phyloP scores from a whole-genome alignment of 2,329 filamentous ascomycete genomes.

The Trichoderma polysporum region DNA sequence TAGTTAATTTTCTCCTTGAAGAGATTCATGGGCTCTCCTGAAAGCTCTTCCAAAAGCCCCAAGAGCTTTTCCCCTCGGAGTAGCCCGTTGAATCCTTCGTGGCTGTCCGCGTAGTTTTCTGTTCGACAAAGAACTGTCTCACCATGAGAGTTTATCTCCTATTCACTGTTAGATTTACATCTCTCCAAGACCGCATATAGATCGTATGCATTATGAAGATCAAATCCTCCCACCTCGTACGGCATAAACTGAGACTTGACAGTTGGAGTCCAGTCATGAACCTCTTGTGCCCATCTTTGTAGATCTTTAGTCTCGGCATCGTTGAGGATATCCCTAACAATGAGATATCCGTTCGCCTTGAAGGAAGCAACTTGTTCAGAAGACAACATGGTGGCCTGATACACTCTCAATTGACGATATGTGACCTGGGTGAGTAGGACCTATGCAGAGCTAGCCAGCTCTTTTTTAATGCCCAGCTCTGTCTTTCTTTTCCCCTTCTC shows the following conservation, averaged over 20 bases:
- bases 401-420: neutral
- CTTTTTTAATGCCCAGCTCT: neutral
- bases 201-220: neutral
- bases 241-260: neutral
- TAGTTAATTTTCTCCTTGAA: conserved; percentile 9
- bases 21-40: neutral
- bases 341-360: neutral
- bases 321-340: neutral
- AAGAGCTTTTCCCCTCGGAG: neutral
- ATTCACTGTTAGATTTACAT: neutral
- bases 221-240: neutral
- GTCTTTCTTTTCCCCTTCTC: neutral
- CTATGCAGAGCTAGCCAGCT: neutral
- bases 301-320: neutral
- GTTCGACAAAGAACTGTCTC: neutral
- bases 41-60: neutral
- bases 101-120: neutral
- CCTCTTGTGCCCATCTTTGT: conserved; percentile 8
- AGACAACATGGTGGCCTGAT: neutral
- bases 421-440: neutral
- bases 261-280: conserved; percentile 8
- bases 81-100: neutral
- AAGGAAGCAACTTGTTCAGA: neutral
- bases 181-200: neutral
- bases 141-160: conserved; percentile 3